Percentiles rank a stretch among this genome's conserved stretches.
These are phyloP conservation scores for Fusarium zealandicum DNA, from an alignment of 2,329 filamentous ascomycete species.

Conservation along the genomic window DNA sequence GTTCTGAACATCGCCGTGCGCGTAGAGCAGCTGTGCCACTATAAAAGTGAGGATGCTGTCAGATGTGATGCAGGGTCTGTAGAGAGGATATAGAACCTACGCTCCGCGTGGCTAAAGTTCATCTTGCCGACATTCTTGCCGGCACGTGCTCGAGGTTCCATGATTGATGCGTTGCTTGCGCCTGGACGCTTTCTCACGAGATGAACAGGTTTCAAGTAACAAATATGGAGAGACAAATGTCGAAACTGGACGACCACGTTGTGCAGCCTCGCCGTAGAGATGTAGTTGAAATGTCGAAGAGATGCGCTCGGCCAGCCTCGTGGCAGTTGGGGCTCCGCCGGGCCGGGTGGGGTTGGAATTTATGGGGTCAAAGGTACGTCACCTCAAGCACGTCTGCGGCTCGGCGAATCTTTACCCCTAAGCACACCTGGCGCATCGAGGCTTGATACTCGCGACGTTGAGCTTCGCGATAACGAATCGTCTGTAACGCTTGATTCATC, in stretches of 20 bases:
- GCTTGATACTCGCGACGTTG: conserved; percentile 13
- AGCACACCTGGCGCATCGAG: conserved; percentile 42
- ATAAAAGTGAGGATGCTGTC: conserved; percentile 12
- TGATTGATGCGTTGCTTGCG: conserved; percentile 50
- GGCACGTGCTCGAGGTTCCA: conserved; percentile 79
- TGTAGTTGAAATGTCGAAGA: conserved; percentile 29
- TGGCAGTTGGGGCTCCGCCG: conserved; percentile 26
- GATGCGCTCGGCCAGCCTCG: conserved; percentile 23
- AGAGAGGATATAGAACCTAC: conserved; percentile 54
- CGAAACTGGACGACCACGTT: not conserved
- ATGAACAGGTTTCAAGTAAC: not conserved
- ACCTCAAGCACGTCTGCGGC: conserved; percentile 30
- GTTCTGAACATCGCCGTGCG: conserved; percentile 78
- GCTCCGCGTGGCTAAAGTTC: conserved; percentile 77
- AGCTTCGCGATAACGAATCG: conserved; percentile 9
- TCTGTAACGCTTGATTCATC: not conserved
- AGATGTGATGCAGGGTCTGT: not conserved
- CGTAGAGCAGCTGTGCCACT: conserved; percentile 80
- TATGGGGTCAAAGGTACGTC: conserved; percentile 37
- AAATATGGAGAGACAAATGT: not conserved
- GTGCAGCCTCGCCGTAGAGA: conserved; percentile 28
- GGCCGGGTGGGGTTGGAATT: conserved; percentile 30
- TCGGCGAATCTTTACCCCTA: conserved; percentile 51
- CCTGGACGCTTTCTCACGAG: conserved; percentile 11
- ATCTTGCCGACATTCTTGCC: conserved; percentile 84